Base-by-base conservation (phyloP, 2,329 filamentous ascomycete species). In the Thielaviopsis euricoi region DNA sequence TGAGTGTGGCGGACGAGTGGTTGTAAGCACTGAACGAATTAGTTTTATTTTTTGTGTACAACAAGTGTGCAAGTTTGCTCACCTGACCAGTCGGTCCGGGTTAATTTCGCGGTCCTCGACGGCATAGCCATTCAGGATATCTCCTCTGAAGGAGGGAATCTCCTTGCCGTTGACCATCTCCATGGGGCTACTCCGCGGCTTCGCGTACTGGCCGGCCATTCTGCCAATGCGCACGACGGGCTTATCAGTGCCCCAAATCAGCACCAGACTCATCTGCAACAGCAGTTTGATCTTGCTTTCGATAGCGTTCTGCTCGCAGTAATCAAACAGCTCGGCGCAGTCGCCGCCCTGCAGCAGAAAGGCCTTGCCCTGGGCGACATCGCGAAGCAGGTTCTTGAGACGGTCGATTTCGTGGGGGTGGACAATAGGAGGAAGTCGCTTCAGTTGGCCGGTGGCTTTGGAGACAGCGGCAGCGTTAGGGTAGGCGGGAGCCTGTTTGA, bases 121-220 rank as follows among this genome's bases (percentile, higher is more conserved):
- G 43, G 82, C 79, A 71, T 85, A 95, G 25, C 91, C 91, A 67
- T 98, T 98, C 62, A 98, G 77, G 61, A 97, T 97, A 65, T 98
- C 93, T 17, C 93, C 93, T 56, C 93, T 79, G 77, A 97, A 98
- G 49, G 87, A 93, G 3, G 88, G 87, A 57, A 95, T 85, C 66
- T 89, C 81, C 60, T 81, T 80, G 55, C 89, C 90, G 62, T 94
- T 76, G 55, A 94, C 74, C 1, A 82, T 78, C 73, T 98, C 93
- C 43, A 82, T 90, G 0, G 91, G 87, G 64, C 85, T 95, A 3
- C 89, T 95, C 58, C 93, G 78, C 2, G 91, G 93, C 73, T 98
- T 98, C 29, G 93, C 93, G 67, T 95, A 98, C 75, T 98, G 93
- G 3, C 93, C 93, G 13, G 93, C 93, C 83, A 97, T 96, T 61